phyloP scores from a whole-genome alignment of 202 grass and related monocot species.

The Schoenoplectus triqueter region DNA sequence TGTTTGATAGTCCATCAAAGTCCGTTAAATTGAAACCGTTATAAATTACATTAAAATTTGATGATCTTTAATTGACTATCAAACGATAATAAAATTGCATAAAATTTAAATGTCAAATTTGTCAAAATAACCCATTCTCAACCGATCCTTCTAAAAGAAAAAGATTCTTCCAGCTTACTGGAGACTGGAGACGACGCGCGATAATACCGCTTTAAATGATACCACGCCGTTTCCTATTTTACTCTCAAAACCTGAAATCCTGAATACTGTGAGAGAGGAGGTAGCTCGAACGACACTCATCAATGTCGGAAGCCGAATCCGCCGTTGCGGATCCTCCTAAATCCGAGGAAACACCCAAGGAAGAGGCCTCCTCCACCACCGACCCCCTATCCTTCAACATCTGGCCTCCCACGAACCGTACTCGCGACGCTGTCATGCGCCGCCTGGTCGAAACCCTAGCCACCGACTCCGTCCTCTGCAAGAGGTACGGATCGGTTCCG shows the following conservation, averaged over 20 bases:
- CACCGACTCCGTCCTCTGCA: slow-evolving; percentile 67
- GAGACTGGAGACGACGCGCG: background rate
- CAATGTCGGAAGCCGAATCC: slow-evolving; percentile 46
- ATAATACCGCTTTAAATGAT: slow-evolving; percentile 22
- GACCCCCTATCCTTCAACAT: slow-evolving; percentile 75
- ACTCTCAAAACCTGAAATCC: background rate
- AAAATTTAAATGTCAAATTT: no score
- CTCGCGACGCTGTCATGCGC: slow-evolving; percentile 79
- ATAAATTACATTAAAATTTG: no score
- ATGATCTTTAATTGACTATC: no score
- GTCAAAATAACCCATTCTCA: no score
- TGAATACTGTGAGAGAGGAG: background rate
- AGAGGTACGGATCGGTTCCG: slow-evolving; percentile 77
- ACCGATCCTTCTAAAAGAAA: no score
- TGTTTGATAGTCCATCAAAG: no score
- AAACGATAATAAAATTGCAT: no score
- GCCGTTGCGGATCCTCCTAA: slow-evolving; percentile 1
- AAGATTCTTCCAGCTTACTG: background rate
- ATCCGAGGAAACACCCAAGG: background rate
- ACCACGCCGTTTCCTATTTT: background rate
- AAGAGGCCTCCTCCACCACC: background rate
- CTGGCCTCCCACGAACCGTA: slow-evolving; percentile 92
- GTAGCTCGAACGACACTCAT: background rate
- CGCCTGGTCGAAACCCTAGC: slow-evolving; percentile 84
- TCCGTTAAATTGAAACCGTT: no score